These are phyloP conservation scores for Pythium brassicae DNA, from an alignment of 352 stramenopile genomes.

Conservation along the genomic window DNA sequence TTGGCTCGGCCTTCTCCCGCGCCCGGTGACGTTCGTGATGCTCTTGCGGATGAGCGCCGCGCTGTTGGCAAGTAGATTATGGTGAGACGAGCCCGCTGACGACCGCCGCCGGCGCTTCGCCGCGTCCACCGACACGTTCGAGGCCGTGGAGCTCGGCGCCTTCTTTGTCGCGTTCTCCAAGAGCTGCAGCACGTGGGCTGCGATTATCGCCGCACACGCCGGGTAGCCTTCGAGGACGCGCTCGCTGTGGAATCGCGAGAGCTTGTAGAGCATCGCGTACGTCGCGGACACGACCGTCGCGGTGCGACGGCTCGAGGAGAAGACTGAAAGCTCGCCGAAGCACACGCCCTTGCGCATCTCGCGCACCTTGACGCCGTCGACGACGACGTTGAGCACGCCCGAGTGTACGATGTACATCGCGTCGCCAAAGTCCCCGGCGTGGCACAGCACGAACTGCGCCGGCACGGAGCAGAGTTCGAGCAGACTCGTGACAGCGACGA, in stretches of 20 bases:
- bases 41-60: neutral
- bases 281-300: slow-evolving; percentile 56
- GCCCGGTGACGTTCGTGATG: neutral
- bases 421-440: slow-evolving; percentile 48
- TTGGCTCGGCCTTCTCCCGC: slow-evolving; percentile 6
- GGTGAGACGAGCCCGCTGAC: neutral
- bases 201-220: slow-evolving; percentile 25
- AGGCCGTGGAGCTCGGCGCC: neutral
- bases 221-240: slow-evolving; percentile 52
- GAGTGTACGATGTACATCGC: slow-evolving; percentile 80
- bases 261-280: slow-evolving; percentile 64
- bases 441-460: slow-evolving; percentile 51
- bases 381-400: slow-evolving; percentile 55
- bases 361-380: slow-evolving; percentile 51
- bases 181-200: slow-evolving; percentile 16
- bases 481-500: slow-evolving; percentile 60
- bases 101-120: neutral
- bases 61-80: neutral
- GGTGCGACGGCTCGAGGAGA: slow-evolving; percentile 44
- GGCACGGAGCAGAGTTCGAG: slow-evolving; percentile 57
- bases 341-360: slow-evolving; percentile 65
- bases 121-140: neutral
- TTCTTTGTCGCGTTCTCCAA: slow-evolving; percentile 8
- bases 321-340: slow-evolving; percentile 71
- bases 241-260: slow-evolving; percentile 61